Base-by-base conservation (phyloP, 1,139 yeast genomes). In the Schwanniomyces etchellsii region DNA sequence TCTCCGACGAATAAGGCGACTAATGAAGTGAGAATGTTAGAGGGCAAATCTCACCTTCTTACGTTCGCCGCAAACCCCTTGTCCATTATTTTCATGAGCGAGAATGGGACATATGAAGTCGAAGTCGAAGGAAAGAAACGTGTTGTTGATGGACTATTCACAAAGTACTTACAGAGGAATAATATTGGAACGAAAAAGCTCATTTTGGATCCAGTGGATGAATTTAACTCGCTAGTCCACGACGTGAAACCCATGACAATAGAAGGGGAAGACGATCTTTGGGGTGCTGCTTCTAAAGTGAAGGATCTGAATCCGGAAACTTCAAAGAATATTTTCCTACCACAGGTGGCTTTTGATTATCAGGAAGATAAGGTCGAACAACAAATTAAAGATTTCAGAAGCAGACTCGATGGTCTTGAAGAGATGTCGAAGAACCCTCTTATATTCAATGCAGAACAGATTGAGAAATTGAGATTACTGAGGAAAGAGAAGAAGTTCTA, bases 81-180 rank as follows among this genome's bases (percentile, higher is more conserved):
- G 25, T 43, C 49, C 36, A 64, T 60, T 20, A 45, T 60, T 3
- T 44, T 60, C 1, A 43, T 60, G 28, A 52, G 45, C 28, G 48
- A 44, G 13, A 38, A 50, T 4, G 61, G 60, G 5, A 57, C 60
- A 3, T 57, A 37, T 34, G 64, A 60, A 35, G 60, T 60, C 33
- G 48, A 50, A 23, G 64, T 57, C 7, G 52, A 50, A 30, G 38
- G 34, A 17, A 33, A 34, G 21, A 34, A 12, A 22, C 32, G 5
- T 47, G 48, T 27, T 44, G 45, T 32, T 35, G 57, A 26, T 30
- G 57, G 14, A 43, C 51, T 6, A 41, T 48, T 25, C 47, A 51
- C 7, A 44, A 47, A 6, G 40, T 58, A 36, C 40, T 52, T 18
- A 43, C 45, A 25, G 35, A 47, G 24, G 56, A 38, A 33, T 33